Evolutionary conservation across 805 yeast genomes (phyloP).

Genomic region (Ogataea dorogensis): DNA sequence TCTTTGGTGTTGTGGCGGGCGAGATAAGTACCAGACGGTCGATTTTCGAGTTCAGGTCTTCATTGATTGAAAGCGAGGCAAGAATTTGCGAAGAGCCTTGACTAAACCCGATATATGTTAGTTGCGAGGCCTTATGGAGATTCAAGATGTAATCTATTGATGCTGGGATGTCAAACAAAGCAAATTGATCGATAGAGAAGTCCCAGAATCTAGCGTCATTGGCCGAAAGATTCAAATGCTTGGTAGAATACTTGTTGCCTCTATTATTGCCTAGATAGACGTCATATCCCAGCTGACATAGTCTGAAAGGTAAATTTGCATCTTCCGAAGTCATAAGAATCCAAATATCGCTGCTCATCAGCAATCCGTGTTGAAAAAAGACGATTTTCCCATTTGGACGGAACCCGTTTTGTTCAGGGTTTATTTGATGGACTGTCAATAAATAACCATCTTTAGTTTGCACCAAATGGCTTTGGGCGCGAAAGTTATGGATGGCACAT

Average conservation of each 20-base stretch:
- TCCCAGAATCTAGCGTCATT: conserved; percentile 70
- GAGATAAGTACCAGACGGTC: conserved; percentile 56
- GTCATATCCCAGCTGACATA: conserved; percentile 83
- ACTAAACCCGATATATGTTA: conserved; percentile 84
- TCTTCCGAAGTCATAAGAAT: conserved; percentile 38
- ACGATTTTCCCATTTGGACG: conserved; percentile 49
- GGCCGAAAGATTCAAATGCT: conserved; percentile 51
- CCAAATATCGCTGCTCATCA: conserved; percentile 83
- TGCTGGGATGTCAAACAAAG: conserved; percentile 85
- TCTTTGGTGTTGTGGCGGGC: conserved; percentile 94
- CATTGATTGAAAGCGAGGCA: conserved; percentile 73
- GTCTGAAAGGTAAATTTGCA: conserved; percentile 66
- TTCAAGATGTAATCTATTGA: conserved; percentile 71
- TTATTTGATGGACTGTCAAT: conserved; percentile 69
- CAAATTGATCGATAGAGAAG: conserved; percentile 90
- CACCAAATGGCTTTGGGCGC: conserved; percentile 73
- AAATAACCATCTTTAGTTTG: conserved; percentile 75
- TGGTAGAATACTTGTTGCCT: conserved; percentile 89
- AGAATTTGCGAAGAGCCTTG: conserved; percentile 96
- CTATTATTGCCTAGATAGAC: conserved; percentile 94
- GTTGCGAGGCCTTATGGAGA: conserved; percentile 40
- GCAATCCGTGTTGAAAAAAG: conserved; percentile 86
- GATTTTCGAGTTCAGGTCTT: conserved; percentile 59
- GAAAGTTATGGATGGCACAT: conserved; percentile 66
- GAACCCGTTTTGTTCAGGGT: conserved; percentile 35